phyloP scores from a whole-genome alignment of 2,329 filamentous ascomycete species.

The Macrophomina pseudophaseolina region DNA sequence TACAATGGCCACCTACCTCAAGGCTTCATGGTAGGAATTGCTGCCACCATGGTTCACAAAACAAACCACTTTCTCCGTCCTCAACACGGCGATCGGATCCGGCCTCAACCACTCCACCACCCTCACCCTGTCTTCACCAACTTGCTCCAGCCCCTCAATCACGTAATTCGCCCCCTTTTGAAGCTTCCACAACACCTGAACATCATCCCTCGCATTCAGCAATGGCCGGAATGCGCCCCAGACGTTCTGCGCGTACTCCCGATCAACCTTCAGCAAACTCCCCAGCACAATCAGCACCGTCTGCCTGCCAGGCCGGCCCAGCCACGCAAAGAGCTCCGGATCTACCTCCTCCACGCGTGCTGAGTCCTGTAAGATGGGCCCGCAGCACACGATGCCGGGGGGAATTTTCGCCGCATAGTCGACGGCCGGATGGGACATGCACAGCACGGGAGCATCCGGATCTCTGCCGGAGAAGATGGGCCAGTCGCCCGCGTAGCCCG shows the following conservation, averaged over 20 bases:
- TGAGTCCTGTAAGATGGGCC: neutral
- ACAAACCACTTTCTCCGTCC: neutral
- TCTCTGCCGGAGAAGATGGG: neutral
- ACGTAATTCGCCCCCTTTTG: neutral
- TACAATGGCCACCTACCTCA: neutral
- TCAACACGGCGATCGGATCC: neutral
- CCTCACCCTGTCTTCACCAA: neutral
- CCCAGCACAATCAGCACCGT: neutral
- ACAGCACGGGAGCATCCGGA: neutral
- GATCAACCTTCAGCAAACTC: neutral
- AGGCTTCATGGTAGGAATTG: neutral
- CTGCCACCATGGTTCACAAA: neutral
- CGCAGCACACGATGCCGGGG: neutral
- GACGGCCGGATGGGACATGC: neutral
- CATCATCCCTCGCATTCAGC: neutral
- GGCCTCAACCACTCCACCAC: neutral
- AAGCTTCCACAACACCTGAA: constrained; percentile 3
- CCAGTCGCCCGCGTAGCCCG: neutral
- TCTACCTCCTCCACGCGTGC: neutral
- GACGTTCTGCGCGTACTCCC: neutral
- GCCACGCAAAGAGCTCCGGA: neutral
- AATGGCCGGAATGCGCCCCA: neutral
- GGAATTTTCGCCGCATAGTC: neutral
- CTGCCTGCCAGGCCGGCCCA: neutral
- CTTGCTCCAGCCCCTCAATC: neutral